These are phyloP conservation scores for Amylostereum chailletii DNA, from an alignment of 1,284 basidiomycete species.

Conservation along the genomic window DNA sequence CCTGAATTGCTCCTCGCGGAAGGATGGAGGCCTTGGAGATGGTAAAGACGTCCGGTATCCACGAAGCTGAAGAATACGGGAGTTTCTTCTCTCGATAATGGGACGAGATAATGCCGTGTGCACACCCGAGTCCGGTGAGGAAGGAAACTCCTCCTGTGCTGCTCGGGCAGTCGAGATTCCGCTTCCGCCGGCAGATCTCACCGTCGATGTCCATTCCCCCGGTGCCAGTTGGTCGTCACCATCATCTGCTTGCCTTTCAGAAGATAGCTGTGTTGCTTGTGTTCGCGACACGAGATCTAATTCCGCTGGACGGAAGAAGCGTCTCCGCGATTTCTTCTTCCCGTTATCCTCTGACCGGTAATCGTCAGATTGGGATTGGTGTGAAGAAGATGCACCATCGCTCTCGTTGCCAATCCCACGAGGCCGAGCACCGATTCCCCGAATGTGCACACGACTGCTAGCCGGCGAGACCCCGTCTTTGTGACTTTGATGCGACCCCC, in stretches of 20 bases:
- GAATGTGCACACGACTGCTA: slow-evolving; percentile 31
- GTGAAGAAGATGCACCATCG: slow-evolving; percentile 39
- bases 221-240: too few species aligned
- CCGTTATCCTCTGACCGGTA: slow-evolving; percentile 25
- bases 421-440: slow-evolving; percentile 25
- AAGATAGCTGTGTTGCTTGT: slow-evolving; percentile 18
- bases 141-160: too few species aligned
- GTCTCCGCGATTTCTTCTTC: slow-evolving; percentile 13
- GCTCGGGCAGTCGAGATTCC: too few species aligned
- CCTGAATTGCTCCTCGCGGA: slow-evolving; percentile 24
- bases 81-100: background rate
- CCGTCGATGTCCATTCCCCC: too few species aligned
- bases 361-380: slow-evolving; percentile 39
- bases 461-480: slow-evolving; percentile 29
- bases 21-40: background rate
- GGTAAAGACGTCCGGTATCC: slow-evolving; percentile 19
- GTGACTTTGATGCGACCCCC: slow-evolving; percentile 25
- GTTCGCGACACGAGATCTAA: slow-evolving; percentile 7
- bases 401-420: slow-evolving; percentile 27
- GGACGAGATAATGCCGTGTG: too few species aligned
- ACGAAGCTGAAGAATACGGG: slow-evolving; percentile 8
- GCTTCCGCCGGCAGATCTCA: too few species aligned
- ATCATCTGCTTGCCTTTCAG: slow-evolving; percentile 1
- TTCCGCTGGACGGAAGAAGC: slow-evolving; percentile 8
- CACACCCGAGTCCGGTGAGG: too few species aligned